These are phyloP conservation scores for Prorocentrum cordatum DNA, from an alignment of 169 alveolate species.

Conservation along the genomic window DNA sequence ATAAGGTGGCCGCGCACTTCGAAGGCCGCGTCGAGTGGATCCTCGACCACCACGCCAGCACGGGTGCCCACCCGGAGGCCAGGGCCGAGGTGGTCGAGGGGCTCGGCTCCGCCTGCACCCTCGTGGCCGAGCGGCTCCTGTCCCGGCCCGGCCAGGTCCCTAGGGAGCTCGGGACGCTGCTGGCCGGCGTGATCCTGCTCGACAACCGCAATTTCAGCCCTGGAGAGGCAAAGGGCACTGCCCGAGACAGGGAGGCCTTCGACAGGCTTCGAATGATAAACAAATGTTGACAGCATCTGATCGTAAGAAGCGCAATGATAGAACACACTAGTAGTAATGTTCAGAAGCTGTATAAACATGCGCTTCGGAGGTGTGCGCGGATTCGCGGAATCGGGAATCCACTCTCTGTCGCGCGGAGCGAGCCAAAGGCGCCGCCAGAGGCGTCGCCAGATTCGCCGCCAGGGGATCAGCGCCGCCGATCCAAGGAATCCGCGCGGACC, in stretches of 20 bases:
- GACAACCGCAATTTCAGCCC: conserved; percentile 13
- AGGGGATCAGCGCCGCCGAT: too few relatives aligned
- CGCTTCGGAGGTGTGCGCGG: too few relatives aligned
- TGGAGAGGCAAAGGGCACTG: background rate
- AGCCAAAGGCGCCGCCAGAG: too few relatives aligned
- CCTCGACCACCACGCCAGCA: conserved; percentile 21
- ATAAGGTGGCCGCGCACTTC: conserved; percentile 20
- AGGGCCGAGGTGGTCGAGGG: background rate
- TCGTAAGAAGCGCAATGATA: too few relatives aligned
- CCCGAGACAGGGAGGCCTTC: background rate
- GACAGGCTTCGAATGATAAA: background rate
- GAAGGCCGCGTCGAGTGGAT: background rate
- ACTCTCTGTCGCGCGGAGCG: too few relatives aligned
- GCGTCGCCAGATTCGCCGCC: too few relatives aligned
- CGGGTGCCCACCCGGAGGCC: background rate
- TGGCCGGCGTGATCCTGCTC: conserved; percentile 4
- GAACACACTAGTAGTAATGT: too few relatives aligned
- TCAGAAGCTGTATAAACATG: too few relatives aligned
- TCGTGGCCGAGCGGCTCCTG: background rate
- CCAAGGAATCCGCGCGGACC: too few relatives aligned
- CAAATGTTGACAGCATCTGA: background rate
- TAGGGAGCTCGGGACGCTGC: background rate
- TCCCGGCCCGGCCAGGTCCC: background rate
- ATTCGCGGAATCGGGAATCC: too few relatives aligned
- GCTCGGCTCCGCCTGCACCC: conserved; percentile 1